Evolutionary conservation across 1,284 basidiomycete species (phyloP).

Genomic region (Rhodotorula sp.): DNA sequence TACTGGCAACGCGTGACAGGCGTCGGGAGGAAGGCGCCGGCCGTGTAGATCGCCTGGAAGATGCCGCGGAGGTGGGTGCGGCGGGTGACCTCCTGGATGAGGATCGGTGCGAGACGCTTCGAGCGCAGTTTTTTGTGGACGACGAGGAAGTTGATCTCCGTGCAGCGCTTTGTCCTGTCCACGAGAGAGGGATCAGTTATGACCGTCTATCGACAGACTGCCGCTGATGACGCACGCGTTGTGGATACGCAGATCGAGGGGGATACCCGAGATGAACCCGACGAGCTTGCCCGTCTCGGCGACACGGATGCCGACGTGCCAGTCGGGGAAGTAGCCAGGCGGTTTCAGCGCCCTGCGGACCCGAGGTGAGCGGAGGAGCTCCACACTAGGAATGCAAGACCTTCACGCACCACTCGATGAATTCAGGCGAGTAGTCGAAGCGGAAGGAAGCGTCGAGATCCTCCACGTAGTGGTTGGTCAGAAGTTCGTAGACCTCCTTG

Average conservation of each 20-base stretch:
- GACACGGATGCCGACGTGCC: constrained; percentile 95
- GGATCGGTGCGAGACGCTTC: constrained; percentile 90
- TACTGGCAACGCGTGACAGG: constrained; percentile 79
- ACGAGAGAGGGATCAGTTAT: neutral
- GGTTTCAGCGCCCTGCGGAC: constrained; percentile 81
- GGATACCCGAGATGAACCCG: constrained; percentile 97
- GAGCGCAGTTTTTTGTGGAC: constrained; percentile 97
- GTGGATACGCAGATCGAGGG: constrained; percentile 75
- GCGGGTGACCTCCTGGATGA: constrained; percentile 97
- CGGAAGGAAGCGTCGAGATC: constrained; percentile 94
- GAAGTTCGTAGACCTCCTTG: constrained; percentile 86
- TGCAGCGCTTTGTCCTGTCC: constrained; percentile 65
- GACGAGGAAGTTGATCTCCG: constrained; percentile 97
- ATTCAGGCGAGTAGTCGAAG: constrained; percentile 94
- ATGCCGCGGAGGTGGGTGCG: constrained; percentile 84
- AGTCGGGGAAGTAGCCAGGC: constrained; percentile 87
- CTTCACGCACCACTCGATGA: constrained; percentile 76
- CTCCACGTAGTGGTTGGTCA: constrained; percentile 94
- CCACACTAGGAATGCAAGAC: neutral
- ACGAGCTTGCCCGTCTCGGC: constrained; percentile 82
- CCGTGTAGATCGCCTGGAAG: constrained; percentile 98
- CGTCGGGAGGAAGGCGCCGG: constrained; percentile 82
- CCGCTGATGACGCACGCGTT: constrained; percentile 60
- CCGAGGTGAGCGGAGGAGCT: constrained; percentile 6
- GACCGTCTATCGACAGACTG: neutral